A percentile compares a stretch with the other conserved stretches of the same genome.
Evolutionary conservation across 345 rosid species (phyloP).

Genomic region (Dipteronia sinensis): DNA sequence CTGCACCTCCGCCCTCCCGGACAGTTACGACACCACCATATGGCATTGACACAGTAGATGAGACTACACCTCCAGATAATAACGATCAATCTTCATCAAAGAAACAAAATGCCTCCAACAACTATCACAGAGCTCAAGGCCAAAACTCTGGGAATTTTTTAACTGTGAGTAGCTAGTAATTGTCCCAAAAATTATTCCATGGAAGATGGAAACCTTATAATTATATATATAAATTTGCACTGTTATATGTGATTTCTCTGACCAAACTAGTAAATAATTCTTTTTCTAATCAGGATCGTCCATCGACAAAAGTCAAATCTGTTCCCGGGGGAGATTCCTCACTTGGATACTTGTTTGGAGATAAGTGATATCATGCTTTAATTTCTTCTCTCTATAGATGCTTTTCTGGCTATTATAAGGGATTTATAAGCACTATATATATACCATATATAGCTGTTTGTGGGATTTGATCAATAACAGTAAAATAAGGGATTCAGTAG

Average conservation of each 20-base stretch:
- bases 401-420: slow-evolving; percentile 8
- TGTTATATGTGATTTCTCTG: not conserved
- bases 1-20: slow-evolving; percentile 40
- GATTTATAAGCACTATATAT: not conserved
- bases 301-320: slow-evolving; percentile 69
- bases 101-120: slow-evolving; percentile 42
- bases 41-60: slow-evolving; percentile 64
- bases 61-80: slow-evolving; percentile 22
- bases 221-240: not conserved
- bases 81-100: slow-evolving; percentile 27
- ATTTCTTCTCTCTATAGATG: not conserved
- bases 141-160: slow-evolving; percentile 70
- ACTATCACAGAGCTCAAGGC: slow-evolving; percentile 63
- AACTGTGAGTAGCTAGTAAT: slow-evolving; percentile 44
- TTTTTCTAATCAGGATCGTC: slow-evolving; percentile 56
- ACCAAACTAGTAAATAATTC: not conserved
- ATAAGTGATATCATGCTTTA: slow-evolving; percentile 39
- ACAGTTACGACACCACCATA: slow-evolving; percentile 60
- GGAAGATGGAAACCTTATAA: not conserved
- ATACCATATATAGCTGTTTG: not conserved
- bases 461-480: slow-evolving; percentile 11
- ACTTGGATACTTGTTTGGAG: slow-evolving; percentile 73
- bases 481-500: slow-evolving; percentile 10
- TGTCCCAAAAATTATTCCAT: not conserved
- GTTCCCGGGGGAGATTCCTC: slow-evolving; percentile 77